Base-by-base conservation (phyloP, 2,329 filamentous ascomycete species). In the Claviceps maximensis region DNA sequence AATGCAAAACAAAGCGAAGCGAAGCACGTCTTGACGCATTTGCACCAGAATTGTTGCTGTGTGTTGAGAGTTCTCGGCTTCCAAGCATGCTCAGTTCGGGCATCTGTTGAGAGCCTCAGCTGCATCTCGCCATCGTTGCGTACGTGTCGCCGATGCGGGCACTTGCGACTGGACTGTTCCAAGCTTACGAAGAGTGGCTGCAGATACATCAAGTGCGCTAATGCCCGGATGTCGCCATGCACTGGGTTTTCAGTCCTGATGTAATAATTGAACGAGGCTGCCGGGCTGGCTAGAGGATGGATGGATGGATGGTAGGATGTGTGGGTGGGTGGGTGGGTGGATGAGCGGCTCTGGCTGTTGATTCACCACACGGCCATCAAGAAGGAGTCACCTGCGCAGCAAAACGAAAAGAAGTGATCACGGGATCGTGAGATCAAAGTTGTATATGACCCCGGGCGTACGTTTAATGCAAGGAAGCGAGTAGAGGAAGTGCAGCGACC, bases 151-250 rank as follows among this genome's bases (percentile, higher is more conserved):
- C 25, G 40, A 44, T 33, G 38, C 19, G 8, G 44, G 51, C 27
- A 25, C n/a, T 45, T 46, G n/a, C n/a, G n/a, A n/a, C n/a, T n/a
- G n/a, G n/a, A n/a, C n/a, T 45, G 46, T 29, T 38, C 51, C 21
- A 19, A 45, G 38, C 19, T 12, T 40, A 40, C 49, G 46, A 49
- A 40, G 31, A 38, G 46, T 49, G 36, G 29, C 46, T 31, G 46
- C 36, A 49, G 36, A 38, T 15, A 47, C 36, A n/a, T n/a, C 31
- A 40, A 29, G 29, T 19, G 21, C 38, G 19, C 46, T 44, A 52
- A 40, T 47, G 40, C 41, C 41, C 46, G 51, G 29, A 46, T 23
- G 51, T 53, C 40, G 51, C 51, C 51, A 53, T 49, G 45, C 51
- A 7, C 15, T 25, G 9, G 33, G 17, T 41, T n/a, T 31, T 53